These are phyloP conservation scores for Pholiota microspora DNA, from an alignment of 768 basidiomycete genomes.

Conservation along the genomic window DNA sequence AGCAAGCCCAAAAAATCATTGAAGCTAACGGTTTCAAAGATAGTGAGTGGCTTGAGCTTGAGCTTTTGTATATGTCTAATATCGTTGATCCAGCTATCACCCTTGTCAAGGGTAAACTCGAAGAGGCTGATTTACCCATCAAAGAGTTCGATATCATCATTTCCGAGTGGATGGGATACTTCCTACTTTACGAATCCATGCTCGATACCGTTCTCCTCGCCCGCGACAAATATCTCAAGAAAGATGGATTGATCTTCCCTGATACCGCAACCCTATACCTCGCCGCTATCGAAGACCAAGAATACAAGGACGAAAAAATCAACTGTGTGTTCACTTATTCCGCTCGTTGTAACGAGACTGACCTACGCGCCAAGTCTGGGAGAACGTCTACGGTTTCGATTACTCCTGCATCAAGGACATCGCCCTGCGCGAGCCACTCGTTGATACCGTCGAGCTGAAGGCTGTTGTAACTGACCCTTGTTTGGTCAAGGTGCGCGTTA, in stretches of 20 bases:
- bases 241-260: conserved; percentile 91
- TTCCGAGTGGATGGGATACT: conserved; percentile 99
- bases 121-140: conserved; percentile 87
- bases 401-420: conserved; percentile 99
- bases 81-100: conserved; percentile 68
- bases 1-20: conserved; percentile 97
- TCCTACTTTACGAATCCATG: conserved; percentile 99
- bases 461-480: conserved; percentile 93
- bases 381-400: conserved; percentile 99
- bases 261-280: conserved; percentile 91
- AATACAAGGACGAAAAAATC: conserved; percentile 99
- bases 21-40: conserved; percentile 96
- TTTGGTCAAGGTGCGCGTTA: conserved; percentile 67
- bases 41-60: conserved; percentile 49
- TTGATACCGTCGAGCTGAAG: conserved; percentile 98
- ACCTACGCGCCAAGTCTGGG: conserved; percentile 73
- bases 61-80: not conserved
- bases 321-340: conserved; percentile 67
- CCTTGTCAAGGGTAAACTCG: conserved; percentile 96
- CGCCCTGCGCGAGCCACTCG: conserved; percentile 91
- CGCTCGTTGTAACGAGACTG: conserved; percentile 1
- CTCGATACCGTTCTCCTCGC: conserved; percentile 97
- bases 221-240: conserved; percentile 94
- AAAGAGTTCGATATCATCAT: conserved; percentile 97
- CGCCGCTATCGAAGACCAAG: conserved; percentile 98